Evolutionary conservation across 306 rosid species (phyloP).

Genomic region (Quercus bicolor): DNA sequence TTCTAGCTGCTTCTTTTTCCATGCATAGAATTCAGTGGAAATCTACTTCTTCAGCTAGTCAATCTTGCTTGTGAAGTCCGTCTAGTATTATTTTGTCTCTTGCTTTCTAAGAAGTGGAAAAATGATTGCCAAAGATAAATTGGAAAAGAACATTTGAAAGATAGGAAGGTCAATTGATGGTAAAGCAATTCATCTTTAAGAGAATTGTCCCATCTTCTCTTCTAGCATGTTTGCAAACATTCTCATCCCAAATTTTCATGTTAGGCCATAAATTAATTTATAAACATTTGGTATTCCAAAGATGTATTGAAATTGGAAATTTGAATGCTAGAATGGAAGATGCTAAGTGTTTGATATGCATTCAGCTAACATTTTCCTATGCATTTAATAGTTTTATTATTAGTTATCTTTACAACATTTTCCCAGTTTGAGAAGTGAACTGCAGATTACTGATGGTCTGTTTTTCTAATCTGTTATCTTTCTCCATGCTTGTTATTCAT

Average conservation of each 20-base stretch:
- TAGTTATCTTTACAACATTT: neutral
- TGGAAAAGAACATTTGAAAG: neutral
- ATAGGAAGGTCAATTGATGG: neutral
- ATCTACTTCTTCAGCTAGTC: neutral
- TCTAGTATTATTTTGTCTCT: neutral
- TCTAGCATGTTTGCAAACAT: neutral
- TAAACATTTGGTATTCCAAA: neutral
- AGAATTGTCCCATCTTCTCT: neutral
- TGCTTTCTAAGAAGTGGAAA: neutral
- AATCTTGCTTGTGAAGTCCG: neutral
- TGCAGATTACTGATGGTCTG: neutral
- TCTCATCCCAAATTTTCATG: neutral
- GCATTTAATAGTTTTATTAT: neutral
- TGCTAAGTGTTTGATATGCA: neutral
- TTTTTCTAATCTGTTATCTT: neutral
- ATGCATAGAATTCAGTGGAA: neutral
- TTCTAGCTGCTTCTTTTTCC: neutral
- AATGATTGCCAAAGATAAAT: neutral
- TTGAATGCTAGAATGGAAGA: neutral
- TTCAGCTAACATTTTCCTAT: neutral
- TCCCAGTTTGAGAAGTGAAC: neutral
- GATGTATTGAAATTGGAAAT: neutral
- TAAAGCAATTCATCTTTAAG: neutral
- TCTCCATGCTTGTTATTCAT: neutral
- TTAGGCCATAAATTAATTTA: neutral